Conservation (phyloP, 164 flowering plant genomes). For the Malania oleifera region DNA sequence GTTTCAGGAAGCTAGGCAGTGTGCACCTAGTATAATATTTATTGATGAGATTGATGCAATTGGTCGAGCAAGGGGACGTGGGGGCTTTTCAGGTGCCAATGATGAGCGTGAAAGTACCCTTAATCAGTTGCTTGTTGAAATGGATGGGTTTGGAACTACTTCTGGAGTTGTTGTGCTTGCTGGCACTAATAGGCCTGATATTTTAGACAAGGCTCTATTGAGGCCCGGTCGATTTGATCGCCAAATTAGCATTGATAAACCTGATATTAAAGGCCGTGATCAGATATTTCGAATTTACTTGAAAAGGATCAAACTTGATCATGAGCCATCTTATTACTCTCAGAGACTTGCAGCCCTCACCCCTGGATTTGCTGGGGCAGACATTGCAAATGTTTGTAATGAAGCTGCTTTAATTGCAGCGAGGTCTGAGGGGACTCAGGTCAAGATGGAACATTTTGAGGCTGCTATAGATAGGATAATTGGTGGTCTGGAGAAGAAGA, state of each 20-base stretch:
- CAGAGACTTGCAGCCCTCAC: slow-evolving; percentile 89
- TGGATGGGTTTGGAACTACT: slow-evolving; percentile 96
- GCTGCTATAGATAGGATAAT: slow-evolving; percentile 80
- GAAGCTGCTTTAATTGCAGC: slow-evolving; percentile 95
- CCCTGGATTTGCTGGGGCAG: slow-evolving; percentile 96
- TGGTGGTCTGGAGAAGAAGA: slow-evolving; percentile 91
- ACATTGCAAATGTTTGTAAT: slow-evolving; percentile 87
- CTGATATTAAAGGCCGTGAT: slow-evolving; percentile 78
- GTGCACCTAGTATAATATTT: slow-evolving; percentile 85
- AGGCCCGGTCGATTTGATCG: slow-evolving; percentile 97
- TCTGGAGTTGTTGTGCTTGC: slow-evolving; percentile 91
- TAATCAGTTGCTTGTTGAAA: slow-evolving; percentile 88
- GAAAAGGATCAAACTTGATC: slow-evolving; percentile 67
- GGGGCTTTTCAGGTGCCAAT: slow-evolving; percentile 66
- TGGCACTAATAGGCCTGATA: slow-evolving; percentile 88
- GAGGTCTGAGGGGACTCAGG: slow-evolving; percentile 42
- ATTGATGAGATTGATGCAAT: slow-evolving; percentile 96
- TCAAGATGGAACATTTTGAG: slow-evolving; percentile 80
- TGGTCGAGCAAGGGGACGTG: slow-evolving; percentile 90
- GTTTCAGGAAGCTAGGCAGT: slow-evolving; percentile 83
- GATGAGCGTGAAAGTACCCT: slow-evolving; percentile 92
- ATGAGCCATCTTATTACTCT: slow-evolving; percentile 63
- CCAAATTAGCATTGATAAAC: slow-evolving; percentile 76
- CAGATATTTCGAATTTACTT: slow-evolving; percentile 74
- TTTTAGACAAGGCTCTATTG: slow-evolving; percentile 76